Base-by-base conservation (phyloP, 306 rosid genomes). In the Trifolium fragiferum region DNA sequence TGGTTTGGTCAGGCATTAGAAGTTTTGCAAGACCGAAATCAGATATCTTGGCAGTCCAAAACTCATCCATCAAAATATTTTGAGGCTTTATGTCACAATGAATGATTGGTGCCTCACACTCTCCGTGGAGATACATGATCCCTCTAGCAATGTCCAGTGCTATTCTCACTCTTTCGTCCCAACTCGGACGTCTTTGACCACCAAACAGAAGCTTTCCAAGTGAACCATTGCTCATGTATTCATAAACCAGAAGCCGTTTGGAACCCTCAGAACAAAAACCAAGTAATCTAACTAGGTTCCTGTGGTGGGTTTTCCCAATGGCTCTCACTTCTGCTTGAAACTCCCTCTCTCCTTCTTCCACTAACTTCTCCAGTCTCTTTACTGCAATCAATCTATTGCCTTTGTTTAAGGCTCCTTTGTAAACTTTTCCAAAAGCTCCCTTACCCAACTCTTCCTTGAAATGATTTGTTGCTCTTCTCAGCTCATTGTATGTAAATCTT, bases 41-140 rank as follows among this genome's bases (percentile, higher is more conserved):
- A 2, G 84, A 76, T 80, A 84, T 63, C 70, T 80, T 76, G 13
- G 87, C 87, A 1, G 71, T 76, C 50, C 61, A 68, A 13, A 76
- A 80, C 58, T 84, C 87, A 63, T 84, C 87, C 87, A 84, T 73
- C 35, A 84, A 25, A 37, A 84, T 84, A 32, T 84, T 83, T 20
- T 76, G 75, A 61, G 87, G 84, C 66, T 83, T 83, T 10, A 80
- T 51, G 76, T 83, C 80, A 43, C 84, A 83, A 20, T 83, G 84
- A 76, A 83, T 84, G 33, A 76, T 65, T 6, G 82, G 82, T 0
- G 82, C 74, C 25, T 61, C 77, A 53, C 84, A 83, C 58, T 79
- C 77, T 80, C 73, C 84, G 19, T 80, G 87, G 5, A 84, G 87
- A 61, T 84, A 80, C 3, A 62, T 27, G 4, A 84, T 76, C 30